These are phyloP conservation scores for Starmerella bombi DNA, from an alignment of 805 yeast species.

Conservation along the genomic window DNA sequence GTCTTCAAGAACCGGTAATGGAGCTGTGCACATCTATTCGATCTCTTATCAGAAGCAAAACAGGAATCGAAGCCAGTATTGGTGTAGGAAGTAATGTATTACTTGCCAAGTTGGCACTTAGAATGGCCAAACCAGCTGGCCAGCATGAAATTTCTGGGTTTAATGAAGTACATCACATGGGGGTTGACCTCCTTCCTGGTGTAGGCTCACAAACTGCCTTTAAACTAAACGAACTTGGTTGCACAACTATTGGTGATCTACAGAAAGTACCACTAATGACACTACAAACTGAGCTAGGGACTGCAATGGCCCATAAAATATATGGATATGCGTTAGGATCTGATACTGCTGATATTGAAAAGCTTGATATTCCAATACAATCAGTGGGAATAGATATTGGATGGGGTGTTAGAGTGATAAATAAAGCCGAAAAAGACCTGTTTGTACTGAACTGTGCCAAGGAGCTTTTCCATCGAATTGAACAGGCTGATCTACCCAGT, in stretches of 20 bases:
- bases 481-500: slow-evolving; percentile 31
- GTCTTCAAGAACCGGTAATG: slow-evolving; percentile 1
- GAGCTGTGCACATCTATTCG: slow-evolving; percentile 21
- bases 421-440: slow-evolving; percentile 44
- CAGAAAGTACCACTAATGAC: slow-evolving; percentile 24
- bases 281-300: slow-evolving; percentile 45
- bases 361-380: slow-evolving; percentile 39
- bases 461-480: slow-evolving; percentile 47
- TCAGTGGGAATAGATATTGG: slow-evolving; percentile 79
- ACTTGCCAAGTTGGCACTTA: slow-evolving; percentile 60
- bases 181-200: slow-evolving; percentile 33
- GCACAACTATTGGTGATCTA: slow-evolving; percentile 33
- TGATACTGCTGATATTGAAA: slow-evolving; percentile 42
- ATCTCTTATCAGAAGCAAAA: slow-evolving; percentile 24
- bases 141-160: slow-evolving; percentile 29
- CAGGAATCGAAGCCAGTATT: slow-evolving; percentile 60
- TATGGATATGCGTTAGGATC: slow-evolving; percentile 49
- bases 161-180: slow-evolving; percentile 17
- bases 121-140: slow-evolving; percentile 73
- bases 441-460: slow-evolving; percentile 46
- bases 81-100: slow-evolving; percentile 68
- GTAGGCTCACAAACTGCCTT: slow-evolving; percentile 32
- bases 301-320: slow-evolving; percentile 54
- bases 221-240: slow-evolving; percentile 33
- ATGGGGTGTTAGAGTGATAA: slow-evolving; percentile 73